A percentile compares a stretch with the other conserved stretches of the same genome.
Evolutionary conservation across 2,329 filamentous ascomycete species (phyloP).

Genomic region (Trichoderma arundinaceum): DNA sequence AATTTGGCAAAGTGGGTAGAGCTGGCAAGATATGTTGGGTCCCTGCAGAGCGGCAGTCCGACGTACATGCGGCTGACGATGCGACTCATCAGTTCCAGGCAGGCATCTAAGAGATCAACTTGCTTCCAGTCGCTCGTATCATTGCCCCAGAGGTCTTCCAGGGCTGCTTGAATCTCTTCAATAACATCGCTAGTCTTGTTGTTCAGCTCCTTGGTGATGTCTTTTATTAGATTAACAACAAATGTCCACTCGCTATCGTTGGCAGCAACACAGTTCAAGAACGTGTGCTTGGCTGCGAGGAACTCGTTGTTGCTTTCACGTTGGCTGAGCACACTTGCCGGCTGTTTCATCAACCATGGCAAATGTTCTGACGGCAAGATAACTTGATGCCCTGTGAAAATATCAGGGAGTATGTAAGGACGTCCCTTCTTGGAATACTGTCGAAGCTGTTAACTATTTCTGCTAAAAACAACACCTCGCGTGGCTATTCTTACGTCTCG

Average conservation of each 20-base stretch:
- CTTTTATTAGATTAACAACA: conserved; percentile 8
- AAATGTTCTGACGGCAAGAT: conserved; percentile 11
- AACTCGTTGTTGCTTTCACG: conserved; percentile 25
- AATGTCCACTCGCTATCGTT: conserved; percentile 17
- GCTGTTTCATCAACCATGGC: conserved; percentile 15
- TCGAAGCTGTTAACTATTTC: not conserved
- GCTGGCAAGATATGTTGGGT: conserved; percentile 3
- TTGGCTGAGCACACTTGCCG: conserved; percentile 10
- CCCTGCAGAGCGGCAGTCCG: not conserved
- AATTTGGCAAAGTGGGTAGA: conserved; percentile 21
- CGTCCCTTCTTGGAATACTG: conserved; percentile 19
- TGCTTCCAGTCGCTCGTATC: conserved; percentile 7
- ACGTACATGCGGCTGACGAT: conserved; percentile 17
- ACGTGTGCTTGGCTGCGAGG: conserved; percentile 17
- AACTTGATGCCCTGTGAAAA: conserved; percentile 21
- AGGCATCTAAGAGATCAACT: conserved; percentile 15
- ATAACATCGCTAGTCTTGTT: conserved; percentile 13
- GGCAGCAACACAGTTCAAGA: conserved; percentile 18
- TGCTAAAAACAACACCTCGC: too few relatives aligned
- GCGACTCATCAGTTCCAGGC: conserved; percentile 6
- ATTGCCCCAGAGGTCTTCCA: conserved; percentile 11
- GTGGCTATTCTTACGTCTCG: not conserved
- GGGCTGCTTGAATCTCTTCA: conserved; percentile 4
- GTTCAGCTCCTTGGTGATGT: conserved; percentile 5
- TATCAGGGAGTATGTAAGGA: conserved; percentile 20